Evolutionary conservation across 2,329 filamentous ascomycete species (phyloP).

Genomic region (Stagonosporopsis vannaccii): DNA sequence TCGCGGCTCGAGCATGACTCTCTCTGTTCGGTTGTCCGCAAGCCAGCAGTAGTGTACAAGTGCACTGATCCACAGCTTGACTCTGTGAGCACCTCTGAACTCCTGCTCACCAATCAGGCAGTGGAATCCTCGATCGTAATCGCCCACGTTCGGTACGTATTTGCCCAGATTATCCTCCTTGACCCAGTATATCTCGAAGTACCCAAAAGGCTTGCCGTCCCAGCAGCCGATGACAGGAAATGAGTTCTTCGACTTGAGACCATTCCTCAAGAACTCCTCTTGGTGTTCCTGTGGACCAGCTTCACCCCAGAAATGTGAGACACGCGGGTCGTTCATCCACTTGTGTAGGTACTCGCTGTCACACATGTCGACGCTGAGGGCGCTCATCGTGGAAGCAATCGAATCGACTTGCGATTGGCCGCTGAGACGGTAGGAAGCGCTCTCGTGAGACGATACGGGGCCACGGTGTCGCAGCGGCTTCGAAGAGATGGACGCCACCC

Average conservation of each 20-base stretch:
- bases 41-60: constrained; percentile 86
- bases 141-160: constrained; percentile 70
- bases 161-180: constrained; percentile 85
- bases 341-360: constrained; percentile 76
- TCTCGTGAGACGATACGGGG: constrained; percentile 50
- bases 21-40: constrained; percentile 80
- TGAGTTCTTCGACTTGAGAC: constrained; percentile 73
- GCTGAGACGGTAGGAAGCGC: constrained; percentile 31
- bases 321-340: constrained; percentile 89
- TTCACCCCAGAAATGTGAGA: constrained; percentile 84
- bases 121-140: constrained; percentile 90
- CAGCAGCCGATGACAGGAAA: constrained; percentile 93
- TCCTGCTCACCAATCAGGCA: constrained; percentile 91
- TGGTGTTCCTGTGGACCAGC: constrained; percentile 64
- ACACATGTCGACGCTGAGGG: constrained; percentile 49
- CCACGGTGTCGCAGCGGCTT: constrained; percentile 71
- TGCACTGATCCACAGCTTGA: constrained; percentile 82
- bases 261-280: constrained; percentile 71
- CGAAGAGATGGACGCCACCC: constrained; percentile 75
- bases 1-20: constrained; percentile 84
- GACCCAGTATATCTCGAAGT: constrained; percentile 98
- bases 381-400: constrained; percentile 41
- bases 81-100: constrained; percentile 78
- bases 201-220: constrained; percentile 94
- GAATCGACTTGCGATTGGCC: constrained; percentile 61